Conservation (phyloP, 371 early-diverging fungal species). For the Batkoa obscura region DNA sequence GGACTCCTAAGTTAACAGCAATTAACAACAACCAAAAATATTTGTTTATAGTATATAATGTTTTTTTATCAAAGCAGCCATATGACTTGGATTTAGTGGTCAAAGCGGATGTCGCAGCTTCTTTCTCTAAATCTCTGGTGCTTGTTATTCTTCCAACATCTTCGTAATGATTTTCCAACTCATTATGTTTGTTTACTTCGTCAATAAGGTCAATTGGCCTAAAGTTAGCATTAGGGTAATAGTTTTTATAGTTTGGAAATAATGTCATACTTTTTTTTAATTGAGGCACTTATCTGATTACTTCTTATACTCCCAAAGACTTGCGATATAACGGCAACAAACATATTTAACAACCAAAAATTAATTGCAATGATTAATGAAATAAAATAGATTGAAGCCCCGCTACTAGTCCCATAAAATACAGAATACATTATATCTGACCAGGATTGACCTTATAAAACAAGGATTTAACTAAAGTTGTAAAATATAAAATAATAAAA, state of each 20-base stretch:
- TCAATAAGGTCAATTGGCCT: too few relatives aligned
- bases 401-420: constrained; percentile 34
- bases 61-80: too few relatives aligned
- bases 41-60: neutral
- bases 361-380: constrained; percentile 38
- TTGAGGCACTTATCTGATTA: neutral
- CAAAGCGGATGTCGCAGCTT: too few relatives aligned
- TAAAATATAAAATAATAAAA: neutral
- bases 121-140: too few relatives aligned
- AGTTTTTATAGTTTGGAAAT: neutral
- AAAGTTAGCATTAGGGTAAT: too few relatives aligned
- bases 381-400: constrained; percentile 33
- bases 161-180: too few relatives aligned
- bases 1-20: neutral
- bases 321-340: constrained; percentile 49
- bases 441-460: constrained; percentile 26
- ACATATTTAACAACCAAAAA: constrained; percentile 43
- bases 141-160: too few relatives aligned
- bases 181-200: too few relatives aligned
- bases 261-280: neutral
- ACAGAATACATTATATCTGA: constrained; percentile 40
- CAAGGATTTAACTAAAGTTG: neutral
- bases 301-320: constrained; percentile 46
- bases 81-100: too few relatives aligned
- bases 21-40: neutral